Evolutionary conservation across 345 rosid species (phyloP), one percentile per base, ranked within the genome.

Genomic region (Crucihimalaya himalaica): DNA sequence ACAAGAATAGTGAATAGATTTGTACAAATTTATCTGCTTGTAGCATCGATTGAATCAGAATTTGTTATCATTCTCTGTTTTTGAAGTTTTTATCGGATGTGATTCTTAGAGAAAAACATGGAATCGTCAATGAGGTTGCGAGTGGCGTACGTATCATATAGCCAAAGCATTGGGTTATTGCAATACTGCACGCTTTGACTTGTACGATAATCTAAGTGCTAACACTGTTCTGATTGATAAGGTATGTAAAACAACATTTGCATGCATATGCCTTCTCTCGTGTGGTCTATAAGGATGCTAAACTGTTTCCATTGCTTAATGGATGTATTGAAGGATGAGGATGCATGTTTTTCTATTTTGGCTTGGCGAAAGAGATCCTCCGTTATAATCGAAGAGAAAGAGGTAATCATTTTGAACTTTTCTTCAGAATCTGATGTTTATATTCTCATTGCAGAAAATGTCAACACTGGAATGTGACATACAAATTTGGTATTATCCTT

Each of bases 291-390:
- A 16, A 45, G 2, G 53, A 48, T 48, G 14, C 53, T 48, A 29
- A 28, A 34, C 7, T 16, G 18, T 16, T 28, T 19, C 34, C 13
- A 8, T n/a, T 45, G 18, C 20, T 50, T 27, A 21, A 47, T 59
- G 55, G 34, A 47, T 43, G 6, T 53, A 8, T 34, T 60, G 69
- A 86, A 90, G 98, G 82, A 81, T 77, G 95, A 90, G 34, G 97
- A 92, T 76, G 91, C 95, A 18, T 86, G 93, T 58, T 93, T 92
- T 63, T 92, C 98, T 1, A 90, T 83, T 92, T 90, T 63, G 98
- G 98, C 54, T 83, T 92, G 84, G 83, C 90, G 85, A 90, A 81
- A 61, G 86, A 90, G 71, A 87, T 84, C 42, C 76, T 18, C 52
- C 5, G 11, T 48, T 20, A 19, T 20, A 9, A 48, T 20, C 54